Conservation (phyloP, 2,329 filamentous ascomycete species). For the Pseudogymnoascus sp. region DNA sequence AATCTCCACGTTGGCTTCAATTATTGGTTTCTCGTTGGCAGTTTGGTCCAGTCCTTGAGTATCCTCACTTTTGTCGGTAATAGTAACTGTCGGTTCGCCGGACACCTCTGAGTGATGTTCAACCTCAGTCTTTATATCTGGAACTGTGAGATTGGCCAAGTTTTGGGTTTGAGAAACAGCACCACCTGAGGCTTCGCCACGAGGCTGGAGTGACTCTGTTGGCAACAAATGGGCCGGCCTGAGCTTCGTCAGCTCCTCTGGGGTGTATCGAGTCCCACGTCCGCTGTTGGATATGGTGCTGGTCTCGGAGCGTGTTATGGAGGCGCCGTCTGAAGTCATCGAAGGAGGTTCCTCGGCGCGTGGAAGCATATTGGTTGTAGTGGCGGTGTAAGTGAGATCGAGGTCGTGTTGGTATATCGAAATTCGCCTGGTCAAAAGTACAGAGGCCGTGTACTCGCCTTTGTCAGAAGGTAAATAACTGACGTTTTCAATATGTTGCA, state of each 20-base stretch:
- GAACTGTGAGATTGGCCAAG: background rate
- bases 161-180: background rate
- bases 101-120: background rate
- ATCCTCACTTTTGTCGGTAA: background rate
- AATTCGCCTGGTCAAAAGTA: no score
- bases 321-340: background rate
- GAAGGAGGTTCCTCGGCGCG: background rate
- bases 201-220: background rate
- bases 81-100: background rate
- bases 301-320: background rate
- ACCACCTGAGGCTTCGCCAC: background rate
- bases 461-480: background rate
- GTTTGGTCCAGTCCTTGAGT: background rate
- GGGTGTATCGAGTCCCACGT: slow-evolving; percentile 15
- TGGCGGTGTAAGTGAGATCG: background rate
- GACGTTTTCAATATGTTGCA: background rate
- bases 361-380: background rate
- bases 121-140: background rate
- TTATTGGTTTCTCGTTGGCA: background rate
- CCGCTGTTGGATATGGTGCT: background rate
- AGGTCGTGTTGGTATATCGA: background rate
- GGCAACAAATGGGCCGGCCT: background rate
- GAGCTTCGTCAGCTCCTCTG: slow-evolving; percentile 18
- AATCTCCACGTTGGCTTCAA: background rate
- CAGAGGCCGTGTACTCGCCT: background rate